A percentile compares a stretch with the other conserved stretches of the same genome.
phyloP scores from a whole-genome alignment of 108 stramenopile genomes.

The Stephanodiscus triporus region DNA sequence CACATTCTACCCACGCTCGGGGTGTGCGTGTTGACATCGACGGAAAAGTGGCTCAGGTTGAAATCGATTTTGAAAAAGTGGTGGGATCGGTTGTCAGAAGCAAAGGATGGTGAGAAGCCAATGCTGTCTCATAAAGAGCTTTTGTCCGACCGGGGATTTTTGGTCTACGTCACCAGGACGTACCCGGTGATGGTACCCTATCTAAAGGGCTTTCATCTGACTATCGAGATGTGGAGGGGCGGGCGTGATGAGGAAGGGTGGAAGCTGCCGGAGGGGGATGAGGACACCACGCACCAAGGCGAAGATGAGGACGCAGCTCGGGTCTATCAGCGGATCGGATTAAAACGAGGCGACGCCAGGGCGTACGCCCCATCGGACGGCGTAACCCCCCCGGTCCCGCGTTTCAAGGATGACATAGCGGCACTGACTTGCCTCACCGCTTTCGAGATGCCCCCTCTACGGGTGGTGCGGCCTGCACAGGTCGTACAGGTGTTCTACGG shows the following conservation, averaged over 20 bases:
- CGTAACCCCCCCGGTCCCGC: conserved; percentile 23
- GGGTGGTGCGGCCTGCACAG: too few species aligned
- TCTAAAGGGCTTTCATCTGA: too few species aligned
- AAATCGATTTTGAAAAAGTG: too few species aligned
- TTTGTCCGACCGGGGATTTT: too few species aligned
- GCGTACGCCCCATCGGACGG: conserved; percentile 19
- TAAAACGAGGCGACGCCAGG: neutral
- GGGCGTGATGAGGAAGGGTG: too few species aligned
- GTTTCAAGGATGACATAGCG: conserved; percentile 34
- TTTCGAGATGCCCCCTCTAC: neutral
- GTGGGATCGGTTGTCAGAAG: conserved; percentile 6
- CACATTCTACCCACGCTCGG: too few species aligned
- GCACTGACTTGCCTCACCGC: conserved; percentile 14
- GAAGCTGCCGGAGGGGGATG: too few species aligned
- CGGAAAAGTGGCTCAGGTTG: conserved; percentile 45
- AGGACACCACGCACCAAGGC: too few species aligned
- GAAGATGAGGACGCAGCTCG: conserved; percentile 18
- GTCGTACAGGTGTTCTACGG: conserved; percentile 39
- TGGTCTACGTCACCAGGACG: too few species aligned
- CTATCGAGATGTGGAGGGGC: conserved; percentile 43
- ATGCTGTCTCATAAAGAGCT: conserved; percentile 30
- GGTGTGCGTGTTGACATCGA: conserved; percentile 23
- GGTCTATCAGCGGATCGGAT: neutral
- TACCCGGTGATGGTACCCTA: too few species aligned
- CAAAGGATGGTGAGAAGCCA: too few species aligned